These are phyloP conservation scores for Aspergillus bombycis DNA, from an alignment of 2,329 filamentous ascomycete genomes.

Conservation along the genomic window DNA sequence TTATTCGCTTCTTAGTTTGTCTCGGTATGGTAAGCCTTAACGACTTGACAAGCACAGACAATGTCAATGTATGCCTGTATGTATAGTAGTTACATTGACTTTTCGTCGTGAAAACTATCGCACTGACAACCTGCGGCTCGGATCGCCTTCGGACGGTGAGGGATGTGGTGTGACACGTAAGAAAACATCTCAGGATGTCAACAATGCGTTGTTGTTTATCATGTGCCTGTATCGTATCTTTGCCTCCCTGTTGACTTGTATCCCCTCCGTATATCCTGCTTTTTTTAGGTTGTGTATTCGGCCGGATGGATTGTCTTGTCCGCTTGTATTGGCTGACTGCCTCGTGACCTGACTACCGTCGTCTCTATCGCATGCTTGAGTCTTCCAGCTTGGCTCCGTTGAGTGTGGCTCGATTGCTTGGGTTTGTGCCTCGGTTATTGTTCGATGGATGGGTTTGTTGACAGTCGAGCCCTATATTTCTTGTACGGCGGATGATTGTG, in stretches of 20 bases:
- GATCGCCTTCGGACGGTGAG: constrained; percentile 4
- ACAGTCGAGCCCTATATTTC: background rate
- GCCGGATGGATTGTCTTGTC: background rate
- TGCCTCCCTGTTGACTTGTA: background rate
- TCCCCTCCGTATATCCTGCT: background rate
- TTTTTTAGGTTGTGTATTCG: background rate
- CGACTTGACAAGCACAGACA: constrained; percentile 4
- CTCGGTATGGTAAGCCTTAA: background rate
- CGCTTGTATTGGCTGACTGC: background rate
- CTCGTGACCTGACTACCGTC: background rate
- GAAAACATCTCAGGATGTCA: background rate
- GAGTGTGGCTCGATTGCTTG: background rate
- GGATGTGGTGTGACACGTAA: constrained; percentile 7
- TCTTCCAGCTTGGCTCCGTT: background rate
- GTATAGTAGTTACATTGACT: background rate
- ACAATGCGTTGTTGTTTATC: background rate
- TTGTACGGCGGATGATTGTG: background rate
- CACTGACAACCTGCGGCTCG: constrained; percentile 7
- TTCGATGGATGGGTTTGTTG: background rate
- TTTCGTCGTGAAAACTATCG: constrained; percentile 7
- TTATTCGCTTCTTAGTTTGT: background rate
- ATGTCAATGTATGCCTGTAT: background rate
- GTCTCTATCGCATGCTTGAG: background rate
- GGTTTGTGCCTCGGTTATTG: background rate
- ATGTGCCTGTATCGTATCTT: background rate